These are phyloP conservation scores for Candida succiphila DNA, from an alignment of 805 yeast genomes.

Conservation along the genomic window DNA sequence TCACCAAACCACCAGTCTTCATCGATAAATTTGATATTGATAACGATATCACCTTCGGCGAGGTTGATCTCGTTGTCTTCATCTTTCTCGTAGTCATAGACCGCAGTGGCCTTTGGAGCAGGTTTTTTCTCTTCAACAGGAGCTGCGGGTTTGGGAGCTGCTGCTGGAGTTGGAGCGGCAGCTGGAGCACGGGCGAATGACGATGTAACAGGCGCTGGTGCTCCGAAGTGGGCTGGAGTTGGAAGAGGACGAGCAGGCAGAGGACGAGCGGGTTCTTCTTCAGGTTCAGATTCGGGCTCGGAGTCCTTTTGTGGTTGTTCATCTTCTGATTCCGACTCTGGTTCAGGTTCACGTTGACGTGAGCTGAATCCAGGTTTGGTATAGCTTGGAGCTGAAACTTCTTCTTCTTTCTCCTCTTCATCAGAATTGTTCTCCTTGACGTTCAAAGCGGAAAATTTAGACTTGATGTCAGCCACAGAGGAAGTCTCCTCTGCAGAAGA, in stretches of 20 bases:
- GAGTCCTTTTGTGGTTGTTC: slow-evolving; percentile 11
- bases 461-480: slow-evolving; percentile 22
- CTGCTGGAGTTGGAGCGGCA: slow-evolving; percentile 9
- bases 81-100: slow-evolving; percentile 67
- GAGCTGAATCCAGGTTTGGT: slow-evolving; percentile 15
- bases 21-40: slow-evolving; percentile 60
- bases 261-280: slow-evolving; percentile 6
- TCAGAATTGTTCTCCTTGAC: slow-evolving; percentile 16
- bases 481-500: slow-evolving; percentile 10
- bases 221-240: slow-evolving; percentile 1
- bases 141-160: slow-evolving; percentile 2
- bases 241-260: slow-evolving; percentile 11
- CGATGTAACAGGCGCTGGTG: too few species aligned
- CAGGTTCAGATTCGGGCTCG: slow-evolving; percentile 9
- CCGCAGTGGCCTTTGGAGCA: slow-evolving; percentile 54
- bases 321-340: slow-evolving; percentile 5
- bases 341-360: slow-evolving; percentile 6
- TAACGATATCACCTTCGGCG: slow-evolving; percentile 54
- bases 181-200: slow-evolving; percentile 4
- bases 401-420: slow-evolving; percentile 10
- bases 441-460: slow-evolving; percentile 19
- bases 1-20: slow-evolving; percentile 60
- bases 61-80: slow-evolving; percentile 71
- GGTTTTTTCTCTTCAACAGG: too few species aligned
- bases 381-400: slow-evolving; percentile 15